These are phyloP conservation scores for Typha latifolia DNA, from an alignment of 176 grass and related monocot species.

Conservation along the genomic window DNA sequence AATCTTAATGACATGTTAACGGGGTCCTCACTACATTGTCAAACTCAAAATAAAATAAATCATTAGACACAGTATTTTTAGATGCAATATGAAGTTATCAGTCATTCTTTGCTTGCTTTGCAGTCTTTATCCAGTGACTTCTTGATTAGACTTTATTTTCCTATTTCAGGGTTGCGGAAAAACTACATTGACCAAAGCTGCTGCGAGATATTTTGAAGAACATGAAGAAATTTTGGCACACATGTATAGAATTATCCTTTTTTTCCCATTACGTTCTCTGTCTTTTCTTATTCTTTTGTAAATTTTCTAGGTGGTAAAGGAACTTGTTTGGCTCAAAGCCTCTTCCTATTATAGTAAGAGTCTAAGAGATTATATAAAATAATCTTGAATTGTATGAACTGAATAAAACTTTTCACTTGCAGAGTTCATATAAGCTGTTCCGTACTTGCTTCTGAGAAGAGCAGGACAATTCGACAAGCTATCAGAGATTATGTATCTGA, in stretches of 20 bases:
- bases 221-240: constrained; percentile 73
- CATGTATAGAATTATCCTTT: constrained; percentile 33
- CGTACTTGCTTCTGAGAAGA: constrained; percentile 69
- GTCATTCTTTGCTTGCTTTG: not conserved
- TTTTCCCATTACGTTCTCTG: constrained; percentile 5
- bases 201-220: constrained; percentile 70
- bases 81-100: too few relatives aligned
- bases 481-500: constrained; percentile 59
- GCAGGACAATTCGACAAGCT: constrained; percentile 47
- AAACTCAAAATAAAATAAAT: too few relatives aligned
- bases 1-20: too few relatives aligned
- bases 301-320: constrained; percentile 4
- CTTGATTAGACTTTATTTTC: not conserved
- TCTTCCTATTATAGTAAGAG: not conserved
- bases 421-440: constrained; percentile 81
- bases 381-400: not conserved
- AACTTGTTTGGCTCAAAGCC: constrained; percentile 9
- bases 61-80: too few relatives aligned
- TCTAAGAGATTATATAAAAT: not conserved
- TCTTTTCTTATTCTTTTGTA: constrained; percentile 5
- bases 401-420: constrained; percentile 10
- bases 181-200: constrained; percentile 73
- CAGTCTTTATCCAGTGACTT: not conserved
- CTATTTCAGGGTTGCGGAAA: constrained; percentile 84
- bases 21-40: too few relatives aligned